phyloP scores from a whole-genome alignment of 2,329 filamentous ascomycete species.

The Ascochyta fabae region DNA sequence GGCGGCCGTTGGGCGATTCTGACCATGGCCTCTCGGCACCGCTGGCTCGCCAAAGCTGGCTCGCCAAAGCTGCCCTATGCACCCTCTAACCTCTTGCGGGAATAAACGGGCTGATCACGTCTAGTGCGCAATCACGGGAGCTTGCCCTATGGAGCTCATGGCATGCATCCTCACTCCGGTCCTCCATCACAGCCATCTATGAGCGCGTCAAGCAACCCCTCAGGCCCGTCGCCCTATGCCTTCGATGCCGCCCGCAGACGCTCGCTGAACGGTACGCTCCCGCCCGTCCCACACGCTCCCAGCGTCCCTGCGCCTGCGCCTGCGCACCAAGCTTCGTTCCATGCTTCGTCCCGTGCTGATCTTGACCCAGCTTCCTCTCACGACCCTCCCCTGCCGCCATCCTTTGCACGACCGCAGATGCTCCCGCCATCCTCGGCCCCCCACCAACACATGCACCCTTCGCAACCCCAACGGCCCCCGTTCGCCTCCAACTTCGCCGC shows the following conservation, averaged over 20 bases:
- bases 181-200: conserved; percentile 46
- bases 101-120: conserved; percentile 31
- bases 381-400: conserved; percentile 50
- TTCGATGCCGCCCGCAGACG: conserved; percentile 53
- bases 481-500: conserved; percentile 51
- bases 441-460: conserved; percentile 48
- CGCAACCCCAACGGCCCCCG: conserved; percentile 53
- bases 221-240: conserved; percentile 49
- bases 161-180: conserved; percentile 36
- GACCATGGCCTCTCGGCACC: conserved; percentile 31
- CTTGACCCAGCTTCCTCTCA: conserved; percentile 42
- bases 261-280: conserved; percentile 51
- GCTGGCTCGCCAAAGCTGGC: conserved; percentile 30
- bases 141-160: conserved; percentile 35
- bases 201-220: conserved; percentile 37
- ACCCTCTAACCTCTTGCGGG: conserved; percentile 11
- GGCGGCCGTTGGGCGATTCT: conserved; percentile 27
- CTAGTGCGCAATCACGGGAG: conserved; percentile 41
- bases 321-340: conserved; percentile 4
- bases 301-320: conserved; percentile 24
- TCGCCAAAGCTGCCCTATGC: conserved; percentile 22
- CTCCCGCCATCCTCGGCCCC: conserved; percentile 58
- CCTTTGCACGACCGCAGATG: conserved; percentile 56
- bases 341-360: conserved; percentile 33
- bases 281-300: conserved; percentile 37